These are phyloP conservation scores for Carex parvula DNA, from an alignment of 176 grass and related monocot species.

Conservation along the genomic window DNA sequence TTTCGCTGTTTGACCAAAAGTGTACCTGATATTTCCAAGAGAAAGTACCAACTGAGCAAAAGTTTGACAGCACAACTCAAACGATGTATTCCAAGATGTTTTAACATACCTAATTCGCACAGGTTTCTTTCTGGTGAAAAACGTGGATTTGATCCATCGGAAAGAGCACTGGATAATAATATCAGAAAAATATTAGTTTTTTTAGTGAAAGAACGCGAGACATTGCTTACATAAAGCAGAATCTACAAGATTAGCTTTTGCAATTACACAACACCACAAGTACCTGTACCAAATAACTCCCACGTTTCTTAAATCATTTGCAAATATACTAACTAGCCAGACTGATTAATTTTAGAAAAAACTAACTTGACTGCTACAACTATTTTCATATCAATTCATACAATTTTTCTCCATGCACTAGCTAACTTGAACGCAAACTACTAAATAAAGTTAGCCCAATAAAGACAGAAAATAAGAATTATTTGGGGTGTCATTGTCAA, in stretches of 20 bases:
- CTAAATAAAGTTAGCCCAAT: background rate
- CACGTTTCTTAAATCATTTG: background rate
- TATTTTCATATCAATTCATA: background rate
- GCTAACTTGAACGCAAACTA: background rate
- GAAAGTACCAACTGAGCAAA: background rate
- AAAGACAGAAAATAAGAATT: background rate
- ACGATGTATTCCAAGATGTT: background rate
- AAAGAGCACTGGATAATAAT: constrained; percentile 21
- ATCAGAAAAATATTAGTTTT: background rate
- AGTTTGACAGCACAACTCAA: background rate
- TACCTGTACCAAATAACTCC: background rate
- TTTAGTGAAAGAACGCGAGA: background rate
- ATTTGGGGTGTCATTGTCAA: background rate
- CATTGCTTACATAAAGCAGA: background rate
- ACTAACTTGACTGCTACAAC: background rate
- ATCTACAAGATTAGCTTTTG: background rate
- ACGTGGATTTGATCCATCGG: constrained; percentile 54
- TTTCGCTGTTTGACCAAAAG: constrained; percentile 51
- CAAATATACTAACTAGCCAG: background rate
- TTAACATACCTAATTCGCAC: constrained; percentile 52
- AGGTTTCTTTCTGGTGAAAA: constrained; percentile 58
- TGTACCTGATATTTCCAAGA: constrained; percentile 51
- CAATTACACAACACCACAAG: background rate
- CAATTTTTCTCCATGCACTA: background rate
- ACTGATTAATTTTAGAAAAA: background rate